phyloP scores from a whole-genome alignment of 2,329 filamentous ascomycete species.

The Periconia digitata region DNA sequence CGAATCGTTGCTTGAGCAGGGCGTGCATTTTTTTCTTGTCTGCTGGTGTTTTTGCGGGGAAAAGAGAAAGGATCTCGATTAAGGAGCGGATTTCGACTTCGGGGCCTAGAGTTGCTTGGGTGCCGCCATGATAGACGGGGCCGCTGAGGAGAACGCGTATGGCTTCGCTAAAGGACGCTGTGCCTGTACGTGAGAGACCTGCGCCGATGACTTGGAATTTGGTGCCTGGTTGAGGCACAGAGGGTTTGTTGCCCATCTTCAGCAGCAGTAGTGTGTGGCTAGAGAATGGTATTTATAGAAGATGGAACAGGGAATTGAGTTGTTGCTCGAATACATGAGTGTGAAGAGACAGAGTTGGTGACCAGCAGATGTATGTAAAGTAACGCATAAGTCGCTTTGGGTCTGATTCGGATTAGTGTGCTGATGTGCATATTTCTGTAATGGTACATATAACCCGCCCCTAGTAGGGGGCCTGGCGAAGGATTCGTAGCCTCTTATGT shows the following conservation, averaged over 20 bases:
- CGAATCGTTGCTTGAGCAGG: conserved; percentile 23
- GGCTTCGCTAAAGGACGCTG: conserved; percentile 53
- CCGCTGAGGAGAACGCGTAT: conserved; percentile 52
- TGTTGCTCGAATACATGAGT: too few species aligned
- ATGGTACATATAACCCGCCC: too few species aligned
- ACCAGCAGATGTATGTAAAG: too few species aligned
- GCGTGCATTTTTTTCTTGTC: conserved; percentile 7
- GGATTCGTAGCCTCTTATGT: too few species aligned
- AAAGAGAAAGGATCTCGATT: conserved; percentile 9
- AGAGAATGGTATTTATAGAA: too few species aligned
- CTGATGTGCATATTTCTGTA: too few species aligned
- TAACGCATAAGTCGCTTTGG: too few species aligned
- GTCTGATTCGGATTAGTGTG: too few species aligned
- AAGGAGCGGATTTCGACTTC: conserved; percentile 8
- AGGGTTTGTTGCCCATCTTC: conserved; percentile 23
- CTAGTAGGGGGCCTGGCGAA: too few species aligned
- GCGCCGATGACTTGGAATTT: conserved; percentile 48
- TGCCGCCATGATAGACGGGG: conserved; percentile 55
- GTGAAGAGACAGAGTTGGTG: too few species aligned
- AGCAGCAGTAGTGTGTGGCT: too few species aligned
- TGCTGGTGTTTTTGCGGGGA: conserved; percentile 6
- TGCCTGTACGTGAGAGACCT: conserved; percentile 52
- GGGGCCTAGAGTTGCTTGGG: conserved; percentile 29
- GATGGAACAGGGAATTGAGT: too few species aligned
- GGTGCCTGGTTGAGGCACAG: conserved; percentile 17